Conservation (phyloP, 2,329 filamentous ascomycete species). For the Alternaria gaisen region DNA sequence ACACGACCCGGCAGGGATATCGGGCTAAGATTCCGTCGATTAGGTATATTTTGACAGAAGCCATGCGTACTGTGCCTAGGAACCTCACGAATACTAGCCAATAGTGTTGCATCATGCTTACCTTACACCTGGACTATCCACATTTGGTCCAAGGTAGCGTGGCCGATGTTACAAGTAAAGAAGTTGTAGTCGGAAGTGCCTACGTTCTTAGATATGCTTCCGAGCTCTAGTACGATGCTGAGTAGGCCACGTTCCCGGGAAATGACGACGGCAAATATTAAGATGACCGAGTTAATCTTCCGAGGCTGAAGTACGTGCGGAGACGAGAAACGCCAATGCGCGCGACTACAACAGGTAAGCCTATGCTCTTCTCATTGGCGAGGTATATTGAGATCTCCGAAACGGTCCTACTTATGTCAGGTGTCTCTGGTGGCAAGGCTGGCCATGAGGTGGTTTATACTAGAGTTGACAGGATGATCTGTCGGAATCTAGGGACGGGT, state of each 20-base stretch:
- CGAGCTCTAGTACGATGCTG: neutral
- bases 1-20: neutral
- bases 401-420: constrained; percentile 6
- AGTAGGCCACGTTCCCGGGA: neutral
- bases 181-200: neutral
- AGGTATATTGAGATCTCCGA: constrained; percentile 11
- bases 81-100: neutral
- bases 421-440: constrained; percentile 4
- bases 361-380: constrained; percentile 4
- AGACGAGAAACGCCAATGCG: constrained; percentile 10
- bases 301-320: constrained; percentile 14
- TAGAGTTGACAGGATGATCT: constrained; percentile 1
- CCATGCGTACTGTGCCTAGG: neutral
- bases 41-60: neutral
- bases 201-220: neutral
- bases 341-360: constrained; percentile 2
- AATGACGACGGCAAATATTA: constrained; percentile 8
- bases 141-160: neutral
- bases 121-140: neutral
- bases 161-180: neutral
- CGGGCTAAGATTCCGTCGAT: neutral
- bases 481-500: constrained; percentile 18
- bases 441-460: neutral
- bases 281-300: constrained; percentile 9
- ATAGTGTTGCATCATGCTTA: neutral